Evolutionary conservation across 805 yeast genomes (phyloP), one percentile per base, ranked within the genome.

Genomic region (Ogataea methylovora): DNA sequence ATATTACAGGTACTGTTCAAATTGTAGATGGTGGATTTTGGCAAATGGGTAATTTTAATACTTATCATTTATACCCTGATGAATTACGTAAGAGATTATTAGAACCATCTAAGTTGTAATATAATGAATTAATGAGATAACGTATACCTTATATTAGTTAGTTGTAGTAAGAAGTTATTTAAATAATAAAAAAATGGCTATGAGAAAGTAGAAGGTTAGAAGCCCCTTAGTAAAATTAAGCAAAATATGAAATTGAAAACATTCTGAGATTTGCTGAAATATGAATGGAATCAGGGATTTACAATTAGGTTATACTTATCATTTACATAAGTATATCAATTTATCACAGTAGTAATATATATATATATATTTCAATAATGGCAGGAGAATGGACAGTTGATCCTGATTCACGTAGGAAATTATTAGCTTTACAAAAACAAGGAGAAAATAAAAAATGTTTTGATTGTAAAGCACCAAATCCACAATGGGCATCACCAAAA

Each of bases 401-500:
- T 56, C 96, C 97, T 13, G 95, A 86, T 48, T 81, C 84, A 39
- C 82, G 94, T 58, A 78, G 95, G 54, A 78, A 81, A 54, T 67
- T 84, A 27, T 51, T 76, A 45, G 77, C 77, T 28, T 63, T 90
- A 40, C 97, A 90, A 53, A 86, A 86, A 54, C 66, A 67, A 30
- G 94, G 90, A 19, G 80, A 67, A 11, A 86, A 87, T 66, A 86
- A 82, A 63, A 79, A 76, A 57, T 92, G 98, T 61, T 82, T 86
- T 58, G 98, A 92, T 58, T 92, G 98, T 61, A 70, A 66, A 25
- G 94, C 97, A 1, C 95, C 95, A 39, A 90, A 88, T 56, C 98
- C 98, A 8, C 98, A 92, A 59, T 92, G 98, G 98, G 97, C 97
- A 2, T 86, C 96, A 11, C 97, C 97, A 24, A 92, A 92, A 60